Evolutionary conservation across 83 land plant species (phyloP), one percentile per base, ranked within the genome.

Genomic region (Picea mariana): DNA sequence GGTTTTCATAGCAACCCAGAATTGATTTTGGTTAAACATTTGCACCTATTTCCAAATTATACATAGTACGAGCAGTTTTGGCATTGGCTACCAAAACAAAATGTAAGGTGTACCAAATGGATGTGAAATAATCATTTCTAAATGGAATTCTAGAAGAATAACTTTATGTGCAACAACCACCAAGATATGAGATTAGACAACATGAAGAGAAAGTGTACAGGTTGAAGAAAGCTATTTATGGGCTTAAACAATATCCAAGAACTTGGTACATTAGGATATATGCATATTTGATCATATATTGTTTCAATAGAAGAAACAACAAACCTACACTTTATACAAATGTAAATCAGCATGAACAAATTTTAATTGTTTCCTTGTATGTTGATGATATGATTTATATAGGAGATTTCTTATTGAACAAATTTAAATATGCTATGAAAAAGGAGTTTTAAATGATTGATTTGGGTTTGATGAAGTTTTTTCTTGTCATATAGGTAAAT

Each of bases 11-110:
- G 18, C 0, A 59, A 6, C 42, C 13, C 23, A 11, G 6, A 7
- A 79, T 21, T 20, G 47, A 62, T 38, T 79, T 24, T 62, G 23
- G 12, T n/a, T 65, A 78, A 52, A 78, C 80, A n/a, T 78, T 52
- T 21, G 23, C 31, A 8, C 21, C 1, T 21, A 6, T 65, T 21
- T 9, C 12, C 23, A 65, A 0, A 65, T 21, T 65, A 26, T 26
- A 65, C 11, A 65, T 65, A 9, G 7, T 65, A n/a, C 1, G 68
- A 21, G 68, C 5, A 18, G 27, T 65, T 5, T 23, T 21, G 1
- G 21, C 0, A 6, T 21, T 65, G 24, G 27, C 27, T 7, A 4
- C 68, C 27, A 0, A 65, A 21, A 4, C 3, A 65, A 65, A n/a
- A n/a, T 65, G 24, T 12, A 65, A 65, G 7, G 27, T 65, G 1